Evolutionary conservation across 2,329 filamentous ascomycete genomes (phyloP).

Genomic region (Colletotrichum euphorbiae): DNA sequence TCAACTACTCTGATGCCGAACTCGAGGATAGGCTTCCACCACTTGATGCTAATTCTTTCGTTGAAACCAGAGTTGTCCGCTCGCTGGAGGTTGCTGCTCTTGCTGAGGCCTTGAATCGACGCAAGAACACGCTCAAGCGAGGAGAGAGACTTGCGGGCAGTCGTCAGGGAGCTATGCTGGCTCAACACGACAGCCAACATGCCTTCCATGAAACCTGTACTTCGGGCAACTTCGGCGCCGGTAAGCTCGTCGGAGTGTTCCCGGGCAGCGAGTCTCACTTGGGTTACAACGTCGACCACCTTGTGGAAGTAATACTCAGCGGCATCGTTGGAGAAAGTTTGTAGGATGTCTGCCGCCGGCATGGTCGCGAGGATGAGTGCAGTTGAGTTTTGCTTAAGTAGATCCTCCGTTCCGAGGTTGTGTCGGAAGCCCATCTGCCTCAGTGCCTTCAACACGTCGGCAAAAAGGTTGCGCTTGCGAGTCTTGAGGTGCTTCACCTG

Average conservation of each 20-base stretch:
- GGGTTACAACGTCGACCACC: constrained; percentile 77
- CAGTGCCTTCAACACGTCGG: constrained; percentile 85
- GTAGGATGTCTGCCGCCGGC: constrained; percentile 42
- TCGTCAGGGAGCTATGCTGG: constrained; percentile 67
- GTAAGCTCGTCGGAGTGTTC: constrained; percentile 90
- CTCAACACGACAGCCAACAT: constrained; percentile 74
- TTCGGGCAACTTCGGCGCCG: constrained; percentile 80
- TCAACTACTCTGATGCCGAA: constrained; percentile 71
- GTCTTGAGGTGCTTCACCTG: constrained; percentile 89
- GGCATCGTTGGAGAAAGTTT: constrained; percentile 48
- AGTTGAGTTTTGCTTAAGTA: constrained; percentile 79
- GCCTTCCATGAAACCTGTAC: constrained; percentile 88
- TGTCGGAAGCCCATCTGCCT: constrained; percentile 90
- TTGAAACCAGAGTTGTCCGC: constrained; percentile 43
- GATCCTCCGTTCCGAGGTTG: constrained; percentile 79
- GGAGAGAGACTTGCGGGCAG: constrained; percentile 51
- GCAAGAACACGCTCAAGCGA: constrained; percentile 40
- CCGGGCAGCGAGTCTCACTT: constrained; percentile 72
- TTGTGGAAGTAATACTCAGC: constrained; percentile 83
- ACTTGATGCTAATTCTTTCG: constrained; percentile 53
- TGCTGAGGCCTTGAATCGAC: constrained; percentile 40
- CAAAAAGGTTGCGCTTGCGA: constrained; percentile 89
- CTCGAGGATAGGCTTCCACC: constrained; percentile 77
- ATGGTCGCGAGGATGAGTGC: constrained; percentile 73
- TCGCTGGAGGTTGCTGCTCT: not conserved